Conservation (phyloP, 2,329 filamentous ascomycete genomes). For the Lachnellula cervina region DNA sequence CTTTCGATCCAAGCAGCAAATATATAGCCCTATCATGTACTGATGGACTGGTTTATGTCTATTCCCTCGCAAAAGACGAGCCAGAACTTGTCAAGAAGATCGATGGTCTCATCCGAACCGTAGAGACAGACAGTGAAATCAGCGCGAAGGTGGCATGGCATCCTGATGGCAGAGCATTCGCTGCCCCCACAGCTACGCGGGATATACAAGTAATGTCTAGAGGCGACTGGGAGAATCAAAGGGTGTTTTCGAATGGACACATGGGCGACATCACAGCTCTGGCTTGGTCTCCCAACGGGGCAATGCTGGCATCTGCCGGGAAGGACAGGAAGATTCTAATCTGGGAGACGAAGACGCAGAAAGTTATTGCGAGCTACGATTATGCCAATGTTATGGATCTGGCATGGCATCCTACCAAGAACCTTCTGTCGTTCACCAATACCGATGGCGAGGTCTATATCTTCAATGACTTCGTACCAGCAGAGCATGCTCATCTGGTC, state of each 20-base stretch:
- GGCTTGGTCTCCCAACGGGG: conserved; percentile 92
- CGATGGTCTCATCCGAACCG: conserved; percentile 74
- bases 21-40: conserved; percentile 78
- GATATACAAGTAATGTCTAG: conserved; percentile 86
- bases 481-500: conserved; percentile 52
- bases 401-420: conserved; percentile 85
- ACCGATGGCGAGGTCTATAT: conserved; percentile 92
- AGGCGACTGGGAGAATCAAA: conserved; percentile 83
- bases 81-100: conserved; percentile 79
- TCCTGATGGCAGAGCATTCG: conserved; percentile 89
- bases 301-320: conserved; percentile 69
- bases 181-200: conserved; percentile 73
- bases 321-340: conserved; percentile 67
- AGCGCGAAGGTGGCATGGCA: conserved; percentile 82
- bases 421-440: conserved; percentile 86
- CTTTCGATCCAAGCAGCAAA: conserved; percentile 76
- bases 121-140: conserved; percentile 72
- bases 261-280: conserved; percentile 79
- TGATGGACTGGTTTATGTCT: conserved; percentile 86
- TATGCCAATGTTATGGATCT: conserved; percentile 82
- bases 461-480: conserved; percentile 63
- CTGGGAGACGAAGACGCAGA: conserved; percentile 89
- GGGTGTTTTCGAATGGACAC: conserved; percentile 73
- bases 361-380: conserved; percentile 70
- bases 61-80: conserved; percentile 72